These are phyloP conservation scores for Geranium brycei DNA, from an alignment of 345 rosid genomes.

Conservation along the genomic window DNA sequence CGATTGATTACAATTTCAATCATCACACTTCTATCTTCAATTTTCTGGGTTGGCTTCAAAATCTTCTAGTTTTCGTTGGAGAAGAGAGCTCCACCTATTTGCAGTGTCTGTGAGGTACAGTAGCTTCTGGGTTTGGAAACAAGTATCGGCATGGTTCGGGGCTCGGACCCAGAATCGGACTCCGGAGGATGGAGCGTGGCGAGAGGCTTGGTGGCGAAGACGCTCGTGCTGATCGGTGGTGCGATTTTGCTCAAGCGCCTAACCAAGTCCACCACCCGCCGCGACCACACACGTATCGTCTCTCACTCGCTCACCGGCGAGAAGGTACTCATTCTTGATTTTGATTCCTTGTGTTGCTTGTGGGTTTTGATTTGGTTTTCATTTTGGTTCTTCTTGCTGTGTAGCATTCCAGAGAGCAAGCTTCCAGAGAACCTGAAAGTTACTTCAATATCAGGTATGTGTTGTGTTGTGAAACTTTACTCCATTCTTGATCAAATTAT, in stretches of 20 bases:
- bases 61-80: too few species aligned
- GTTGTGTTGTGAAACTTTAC: neutral
- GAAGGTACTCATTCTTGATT: constrained; percentile 30
- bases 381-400: neutral
- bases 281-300: constrained; percentile 79
- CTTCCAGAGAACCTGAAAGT: constrained; percentile 73
- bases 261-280: constrained; percentile 80
- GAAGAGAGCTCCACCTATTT: neutral
- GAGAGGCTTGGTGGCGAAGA: constrained; percentile 53
- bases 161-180: constrained; percentile 35
- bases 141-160: neutral
- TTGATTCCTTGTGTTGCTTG: neutral
- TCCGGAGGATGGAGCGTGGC: constrained; percentile 69
- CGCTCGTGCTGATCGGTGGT: constrained; percentile 64
- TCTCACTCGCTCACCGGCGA: constrained; percentile 70
- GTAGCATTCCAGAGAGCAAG: constrained; percentile 66
- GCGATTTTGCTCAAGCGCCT: constrained; percentile 69
- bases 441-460: constrained; percentile 77
- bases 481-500: neutral
- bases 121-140: neutral
- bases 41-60: neutral
- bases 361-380: neutral
- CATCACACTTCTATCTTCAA: too few species aligned
- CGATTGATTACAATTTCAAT: too few species aligned
- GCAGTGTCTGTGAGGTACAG: neutral